Percentiles rank a stretch among this genome's conserved stretches.
Evolutionary conservation across 495 filamentous ascomycete species (phyloP).

Genomic region (Penicillium crystallinum): DNA sequence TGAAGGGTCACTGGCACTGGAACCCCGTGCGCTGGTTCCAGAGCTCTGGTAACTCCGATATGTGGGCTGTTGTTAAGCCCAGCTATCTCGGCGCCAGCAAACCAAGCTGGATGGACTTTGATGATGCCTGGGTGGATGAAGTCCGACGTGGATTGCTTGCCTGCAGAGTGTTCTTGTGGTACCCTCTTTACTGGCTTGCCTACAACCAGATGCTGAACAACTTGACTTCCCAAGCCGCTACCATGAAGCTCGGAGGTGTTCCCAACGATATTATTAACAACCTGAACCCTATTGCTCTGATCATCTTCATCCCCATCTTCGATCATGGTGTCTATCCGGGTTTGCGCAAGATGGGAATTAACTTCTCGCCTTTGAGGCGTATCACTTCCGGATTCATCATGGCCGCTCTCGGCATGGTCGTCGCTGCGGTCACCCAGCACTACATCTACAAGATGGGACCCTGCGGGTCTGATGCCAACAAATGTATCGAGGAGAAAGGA

Average conservation of each 20-base stretch:
- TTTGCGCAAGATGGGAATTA: conserved; percentile 56
- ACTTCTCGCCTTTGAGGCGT: conserved; percentile 68
- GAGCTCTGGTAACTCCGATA: conserved; percentile 17
- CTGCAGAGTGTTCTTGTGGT: conserved; percentile 64
- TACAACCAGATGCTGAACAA: conserved; percentile 62
- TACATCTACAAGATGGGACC: conserved; percentile 62
- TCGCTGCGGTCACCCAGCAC: conserved; percentile 59
- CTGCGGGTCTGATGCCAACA: conserved; percentile 51
- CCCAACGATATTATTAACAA: conserved; percentile 79
- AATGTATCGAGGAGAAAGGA: conserved; percentile 30
- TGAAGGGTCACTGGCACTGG: conserved; percentile 59
- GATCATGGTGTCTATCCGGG: conserved; percentile 65
- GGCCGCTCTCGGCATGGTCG: conserved; percentile 58
- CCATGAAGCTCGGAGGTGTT: conserved; percentile 62
- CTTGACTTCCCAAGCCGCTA: conserved; percentile 68
- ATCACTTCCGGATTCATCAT: conserved; percentile 65
- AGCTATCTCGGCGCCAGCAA: conserved; percentile 39
- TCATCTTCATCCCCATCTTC: conserved; percentile 74
- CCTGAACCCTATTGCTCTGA: conserved; percentile 67
- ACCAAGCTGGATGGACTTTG: conserved; percentile 63
- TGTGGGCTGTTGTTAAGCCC: conserved; percentile 67
- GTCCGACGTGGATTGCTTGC: conserved; percentile 63
- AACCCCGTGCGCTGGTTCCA: conserved; percentile 40
- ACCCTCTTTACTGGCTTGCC: conserved; percentile 63
- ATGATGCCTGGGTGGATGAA: conserved; percentile 71